Evolutionary conservation across 2,329 filamentous ascomycete genomes (phyloP).

Genomic region (Penicillium paneum): DNA sequence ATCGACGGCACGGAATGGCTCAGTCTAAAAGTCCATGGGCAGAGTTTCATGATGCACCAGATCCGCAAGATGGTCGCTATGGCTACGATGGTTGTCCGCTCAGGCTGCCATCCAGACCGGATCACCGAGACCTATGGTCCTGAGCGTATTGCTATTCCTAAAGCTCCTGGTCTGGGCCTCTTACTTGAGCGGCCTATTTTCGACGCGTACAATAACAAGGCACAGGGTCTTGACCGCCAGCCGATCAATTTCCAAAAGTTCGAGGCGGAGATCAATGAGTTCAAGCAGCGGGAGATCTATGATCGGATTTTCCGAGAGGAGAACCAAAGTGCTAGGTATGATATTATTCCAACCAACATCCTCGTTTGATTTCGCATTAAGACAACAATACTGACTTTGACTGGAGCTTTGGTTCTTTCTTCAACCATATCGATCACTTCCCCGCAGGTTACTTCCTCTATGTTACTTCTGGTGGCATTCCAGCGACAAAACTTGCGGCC

Average conservation of each 20-base stretch:
- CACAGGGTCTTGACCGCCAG: conserved; percentile 61
- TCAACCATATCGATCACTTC: conserved; percentile 75
- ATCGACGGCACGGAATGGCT: conserved; percentile 95
- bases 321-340: conserved; percentile 80
- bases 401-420: conserved; percentile 69
- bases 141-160: conserved; percentile 80
- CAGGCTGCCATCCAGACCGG: conserved; percentile 68
- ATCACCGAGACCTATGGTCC: conserved; percentile 71
- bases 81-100: conserved; percentile 78
- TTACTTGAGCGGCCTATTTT: conserved; percentile 90
- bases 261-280: conserved; percentile 74
- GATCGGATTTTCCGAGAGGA: conserved; percentile 86
- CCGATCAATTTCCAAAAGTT: conserved; percentile 76
- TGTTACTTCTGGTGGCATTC: conserved; percentile 66
- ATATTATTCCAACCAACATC: conserved; percentile 24
- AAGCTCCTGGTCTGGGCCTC: conserved; percentile 84
- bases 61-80: conserved; percentile 99
- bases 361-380: not conserved
- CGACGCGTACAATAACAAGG: conserved; percentile 77
- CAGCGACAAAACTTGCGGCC: conserved; percentile 51
- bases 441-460: conserved; percentile 70
- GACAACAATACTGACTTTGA: not conserved
- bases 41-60: conserved; percentile 99
- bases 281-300: conserved; percentile 92
- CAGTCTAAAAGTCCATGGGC: conserved; percentile 90